Base-by-base conservation (phyloP, 1,284 basidiomycete genomes). In the Apiotrichum gamsii region DNA sequence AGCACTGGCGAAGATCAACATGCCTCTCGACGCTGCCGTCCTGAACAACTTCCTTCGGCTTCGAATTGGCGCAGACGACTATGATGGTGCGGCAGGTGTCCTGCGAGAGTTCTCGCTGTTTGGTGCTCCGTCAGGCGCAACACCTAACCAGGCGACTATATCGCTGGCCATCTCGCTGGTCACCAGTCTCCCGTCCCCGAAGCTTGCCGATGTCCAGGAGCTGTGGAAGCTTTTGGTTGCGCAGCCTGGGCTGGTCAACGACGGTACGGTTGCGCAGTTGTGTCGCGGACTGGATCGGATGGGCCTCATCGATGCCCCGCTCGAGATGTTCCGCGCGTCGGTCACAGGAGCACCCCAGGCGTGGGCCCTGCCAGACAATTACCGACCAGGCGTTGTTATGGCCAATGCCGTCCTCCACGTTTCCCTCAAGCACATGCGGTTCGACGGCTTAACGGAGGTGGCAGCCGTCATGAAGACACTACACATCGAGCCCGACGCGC, bases 41-140 rank as follows among this genome's bases (percentile, higher is more conserved):
- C 43, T 68, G 6, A 64, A 69, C 41, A 61, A 62, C 1, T 45
- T 69, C 25, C 51, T 62, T 4, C 46, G 56, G 13, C 40, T 64
- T 16, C 47, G 65, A 18, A 14, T 67, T n/a, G 58, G 59, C 29
- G 51, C 47, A 3, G 49, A 43, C 19, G 64, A 69, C 44, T 16
- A 47, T 1, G 39, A 39, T 5, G 61, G 56, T 4, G 62, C 60
- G 1, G 46, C 57, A 16, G 25, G 21, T 1, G 30, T 67, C n/a
- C 37, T 64, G 25, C 14, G n/a, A 21, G 52, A 50, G 37, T 59
- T 65, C 33, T 39, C 57, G 30, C 18, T 56, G n/a, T 14, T 45
- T 18, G 43, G 43, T 10, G 16, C 31, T 20, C 3, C 31, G 1
- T 25, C 28, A n/a, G 21, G 38, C 11, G 45, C 34, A 9, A 31